Base-by-base conservation (phyloP, 352 stramenopile species). In the Phytophthora capsici region DNA sequence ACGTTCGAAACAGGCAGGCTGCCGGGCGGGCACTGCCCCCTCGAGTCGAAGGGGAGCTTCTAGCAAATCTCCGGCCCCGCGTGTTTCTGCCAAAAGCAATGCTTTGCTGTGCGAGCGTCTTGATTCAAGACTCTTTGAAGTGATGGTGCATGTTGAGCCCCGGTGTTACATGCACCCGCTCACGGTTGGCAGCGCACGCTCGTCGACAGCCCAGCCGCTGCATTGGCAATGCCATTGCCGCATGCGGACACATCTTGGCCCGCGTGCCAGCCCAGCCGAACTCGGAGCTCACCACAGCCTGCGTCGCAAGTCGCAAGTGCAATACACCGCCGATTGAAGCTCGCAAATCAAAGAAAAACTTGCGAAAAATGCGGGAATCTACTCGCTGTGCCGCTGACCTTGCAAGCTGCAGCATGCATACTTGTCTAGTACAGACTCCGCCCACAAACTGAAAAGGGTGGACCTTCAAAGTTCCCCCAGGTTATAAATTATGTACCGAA, bases 331-430 rank as follows among this genome's bases (percentile, higher is more conserved):
- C 37, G 34, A 48, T 57, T 54, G 54, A 51, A 63, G 52, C 38
- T 69, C 43, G 34, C 23, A 68, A 63, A 50, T 50, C 59, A 49
- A 30, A 68, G 51, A 63, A 57, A 61, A 64, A 14, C 12, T 38
- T 23, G 12, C 51, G 25, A 57, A 47, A 28, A 36, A 37, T 38
- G 14, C 28, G 28, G 28, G 28, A 34, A 51, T 37, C 25, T 51
- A 51, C 19, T 25, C 22, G 41, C 41, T 47, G 17, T n/a, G 41
- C 13, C 28, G 28, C 28, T 2, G 28, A 34, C 28, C 28, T 34
- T 34, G 28, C 28, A 34, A 12, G 28, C 9, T 34, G 9, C 50
- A n/a, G n/a, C 54, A n/a, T n/a, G n/a, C n/a, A n/a, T n/a, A n/a
- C n/a, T n/a, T n/a, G n/a, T n/a, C n/a, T n/a, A n/a, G n/a, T n/a